Conservation (phyloP, 441 rosid species). For the Macaranga tanarius region DNA sequence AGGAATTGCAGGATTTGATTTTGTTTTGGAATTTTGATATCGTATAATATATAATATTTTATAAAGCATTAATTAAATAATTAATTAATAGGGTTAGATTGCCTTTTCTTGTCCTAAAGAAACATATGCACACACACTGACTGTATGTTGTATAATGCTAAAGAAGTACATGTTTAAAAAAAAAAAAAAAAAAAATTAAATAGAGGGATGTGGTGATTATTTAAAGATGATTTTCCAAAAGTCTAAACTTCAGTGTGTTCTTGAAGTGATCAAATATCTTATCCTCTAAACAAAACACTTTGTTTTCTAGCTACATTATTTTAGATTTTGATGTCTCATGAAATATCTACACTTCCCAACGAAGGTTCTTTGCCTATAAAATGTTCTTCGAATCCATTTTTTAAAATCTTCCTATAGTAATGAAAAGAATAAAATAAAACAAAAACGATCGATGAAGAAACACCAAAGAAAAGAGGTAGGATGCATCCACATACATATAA, state of each 20-base stretch:
- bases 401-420: background rate
- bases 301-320: conserved; percentile 23
- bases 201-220: background rate
- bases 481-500: too few relatives aligned
- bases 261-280: conserved; percentile 58
- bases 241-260: conserved; percentile 62
- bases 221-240: conserved; percentile 34
- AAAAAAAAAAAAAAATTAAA: too few relatives aligned
- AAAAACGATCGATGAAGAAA: background rate
- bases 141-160: background rate
- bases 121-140: background rate
- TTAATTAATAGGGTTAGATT: background rate
- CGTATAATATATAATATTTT: conserved; percentile 16
- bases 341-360: conserved; percentile 47
- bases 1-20: conserved; percentile 32
- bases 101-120: conserved; percentile 18
- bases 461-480: too few relatives aligned
- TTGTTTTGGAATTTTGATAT: conserved; percentile 40
- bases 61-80: too few relatives aligned
- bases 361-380: conserved; percentile 11
- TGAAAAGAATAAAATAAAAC: too few relatives aligned
- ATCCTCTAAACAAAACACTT: conserved; percentile 34
- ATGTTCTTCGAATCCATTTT: conserved; percentile 25
- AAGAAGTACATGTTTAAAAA: too few relatives aligned
- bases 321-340: conserved; percentile 15